A percentile compares a stretch with the other conserved stretches of the same genome.
phyloP scores from a whole-genome alignment of 2,329 filamentous ascomycete species.

The Ceratocystis harringtonii region DNA sequence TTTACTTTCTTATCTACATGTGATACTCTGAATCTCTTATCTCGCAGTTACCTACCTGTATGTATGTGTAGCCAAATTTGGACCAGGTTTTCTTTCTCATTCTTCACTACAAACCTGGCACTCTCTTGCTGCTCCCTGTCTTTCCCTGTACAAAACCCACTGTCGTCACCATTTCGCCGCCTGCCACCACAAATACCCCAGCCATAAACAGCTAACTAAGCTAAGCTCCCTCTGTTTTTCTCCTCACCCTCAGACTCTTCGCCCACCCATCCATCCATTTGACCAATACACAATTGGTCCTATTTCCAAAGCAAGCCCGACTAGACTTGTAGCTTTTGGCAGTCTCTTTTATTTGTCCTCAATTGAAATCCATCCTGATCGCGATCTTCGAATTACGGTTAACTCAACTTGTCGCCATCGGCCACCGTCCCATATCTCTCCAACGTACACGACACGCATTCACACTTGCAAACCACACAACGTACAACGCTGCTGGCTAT shows the following conservation, averaged over 20 bases:
- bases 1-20: background rate
- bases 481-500: background rate
- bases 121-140: background rate
- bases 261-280: background rate
- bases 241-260: background rate
- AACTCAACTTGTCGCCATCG: too few species aligned
- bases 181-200: slow-evolving; percentile 4
- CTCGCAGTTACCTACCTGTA: too few species aligned
- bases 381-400: too few species aligned
- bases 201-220: background rate
- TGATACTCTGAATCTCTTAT: background rate
- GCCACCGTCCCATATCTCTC: too few species aligned
- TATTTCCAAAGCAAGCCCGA: too few species aligned
- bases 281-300: background rate
- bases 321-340: too few species aligned
- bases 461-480: background rate
- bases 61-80: too few species aligned
- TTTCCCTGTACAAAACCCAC: background rate
- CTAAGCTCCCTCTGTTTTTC: background rate
- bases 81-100: background rate
- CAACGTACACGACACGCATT: background rate
- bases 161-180: slow-evolving; percentile 16
- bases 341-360: too few species aligned
- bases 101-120: background rate
- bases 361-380: too few species aligned